These are phyloP conservation scores for Mycena leptocephala DNA, from an alignment of 768 basidiomycete genomes.

Conservation along the genomic window DNA sequence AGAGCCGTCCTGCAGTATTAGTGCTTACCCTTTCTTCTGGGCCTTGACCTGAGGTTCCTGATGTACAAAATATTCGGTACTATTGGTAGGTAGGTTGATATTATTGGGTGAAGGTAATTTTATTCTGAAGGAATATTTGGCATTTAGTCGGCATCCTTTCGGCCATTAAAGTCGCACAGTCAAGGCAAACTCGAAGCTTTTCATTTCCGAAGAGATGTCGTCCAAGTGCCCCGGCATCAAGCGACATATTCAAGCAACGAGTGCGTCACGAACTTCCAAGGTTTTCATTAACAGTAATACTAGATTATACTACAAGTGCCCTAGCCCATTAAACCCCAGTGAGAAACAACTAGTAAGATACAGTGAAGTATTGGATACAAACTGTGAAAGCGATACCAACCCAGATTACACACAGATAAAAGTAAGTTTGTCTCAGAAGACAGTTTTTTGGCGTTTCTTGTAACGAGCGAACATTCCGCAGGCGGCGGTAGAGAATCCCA, in stretches of 20 bases:
- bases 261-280: not conserved
- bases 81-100: too few species aligned
- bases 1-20: too few species aligned
- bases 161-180: too few species aligned
- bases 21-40: too few species aligned
- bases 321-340: not conserved
- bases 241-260: not conserved
- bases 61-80: too few species aligned
- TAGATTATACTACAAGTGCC: not conserved
- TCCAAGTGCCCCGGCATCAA: not conserved
- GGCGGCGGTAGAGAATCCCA: constrained; percentile 77
- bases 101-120: too few species aligned
- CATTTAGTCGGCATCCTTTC: too few species aligned
- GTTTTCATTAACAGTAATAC: not conserved
- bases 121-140: too few species aligned
- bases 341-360: constrained; percentile 4
- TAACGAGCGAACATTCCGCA: constrained; percentile 82
- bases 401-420: not conserved
- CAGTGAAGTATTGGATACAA: constrained; percentile 34
- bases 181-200: too few species aligned
- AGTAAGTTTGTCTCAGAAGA: not conserved
- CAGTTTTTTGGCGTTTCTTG: constrained; percentile 55
- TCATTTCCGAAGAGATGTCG: too few species aligned
- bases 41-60: too few species aligned
- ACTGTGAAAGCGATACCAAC: not conserved